These are phyloP conservation scores for Chytriomyces confervae DNA, from an alignment of 192 early-diverging fungal genomes.

Conservation along the genomic window DNA sequence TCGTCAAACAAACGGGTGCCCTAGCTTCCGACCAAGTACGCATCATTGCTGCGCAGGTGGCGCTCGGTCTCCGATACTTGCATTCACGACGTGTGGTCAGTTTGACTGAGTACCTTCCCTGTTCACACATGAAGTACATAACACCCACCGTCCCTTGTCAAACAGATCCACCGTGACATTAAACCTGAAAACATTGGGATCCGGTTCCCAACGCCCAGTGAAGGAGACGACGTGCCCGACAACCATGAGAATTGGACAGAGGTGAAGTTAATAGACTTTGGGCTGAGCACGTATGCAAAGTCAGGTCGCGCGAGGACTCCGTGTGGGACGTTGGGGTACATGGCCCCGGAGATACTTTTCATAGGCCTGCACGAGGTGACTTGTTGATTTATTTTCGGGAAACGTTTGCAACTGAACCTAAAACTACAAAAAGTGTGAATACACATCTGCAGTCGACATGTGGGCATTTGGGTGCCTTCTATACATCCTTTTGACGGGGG, in stretches of 20 bases:
- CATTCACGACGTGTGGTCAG: slow-evolving; percentile 72
- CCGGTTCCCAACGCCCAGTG: slow-evolving; percentile 63
- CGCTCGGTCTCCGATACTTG: slow-evolving; percentile 80
- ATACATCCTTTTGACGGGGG: slow-evolving; percentile 57
- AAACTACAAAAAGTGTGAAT: not conserved
- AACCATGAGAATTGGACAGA: not conserved
- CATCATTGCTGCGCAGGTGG: slow-evolving; percentile 87
- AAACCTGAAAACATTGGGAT: slow-evolving; percentile 85
- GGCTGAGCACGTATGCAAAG: slow-evolving; percentile 9
- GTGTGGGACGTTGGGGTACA: slow-evolving; percentile 89
- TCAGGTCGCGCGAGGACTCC: slow-evolving; percentile 74
- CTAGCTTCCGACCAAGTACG: slow-evolving; percentile 38
- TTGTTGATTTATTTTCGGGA: too few species aligned
- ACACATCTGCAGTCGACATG: slow-evolving; percentile 1
- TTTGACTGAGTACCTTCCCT: too few species aligned
- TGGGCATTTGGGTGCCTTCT: slow-evolving; percentile 75
- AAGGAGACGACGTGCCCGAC: not conserved
- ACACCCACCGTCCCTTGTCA: not conserved
- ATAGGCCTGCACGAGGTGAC: slow-evolving; percentile 40
- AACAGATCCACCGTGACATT: slow-evolving; percentile 71
- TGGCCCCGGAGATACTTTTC: slow-evolving; percentile 87
- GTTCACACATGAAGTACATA: not conserved
- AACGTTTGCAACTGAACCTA: too few species aligned
- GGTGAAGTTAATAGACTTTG: slow-evolving; percentile 28
- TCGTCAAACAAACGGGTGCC: slow-evolving; percentile 1